These are phyloP conservation scores for Grigorovia transvaalensis DNA, from an alignment of 805 yeast species.

Conservation along the genomic window DNA sequence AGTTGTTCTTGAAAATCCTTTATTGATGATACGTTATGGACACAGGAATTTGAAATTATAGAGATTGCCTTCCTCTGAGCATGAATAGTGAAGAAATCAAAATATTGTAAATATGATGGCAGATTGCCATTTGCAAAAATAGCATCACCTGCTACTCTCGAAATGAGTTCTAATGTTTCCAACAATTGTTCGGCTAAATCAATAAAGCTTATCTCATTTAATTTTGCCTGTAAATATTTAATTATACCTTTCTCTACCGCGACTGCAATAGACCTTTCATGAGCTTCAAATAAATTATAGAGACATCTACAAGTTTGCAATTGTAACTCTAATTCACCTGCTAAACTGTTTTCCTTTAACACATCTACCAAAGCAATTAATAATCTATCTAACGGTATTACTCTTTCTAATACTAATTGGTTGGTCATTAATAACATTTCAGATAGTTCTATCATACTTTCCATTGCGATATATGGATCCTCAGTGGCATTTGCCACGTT, in stretches of 20 bases:
- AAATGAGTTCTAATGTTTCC: conserved; percentile 60
- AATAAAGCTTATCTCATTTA: conserved; percentile 68
- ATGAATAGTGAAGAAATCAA: conserved; percentile 83
- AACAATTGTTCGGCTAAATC: conserved; percentile 89
- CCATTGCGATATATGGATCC: conserved; percentile 53
- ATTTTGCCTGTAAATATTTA: conserved; percentile 51
- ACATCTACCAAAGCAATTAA: conserved; percentile 46
- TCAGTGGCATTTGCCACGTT: conserved; percentile 28
- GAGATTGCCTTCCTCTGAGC: conserved; percentile 74
- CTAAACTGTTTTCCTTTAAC: conserved; percentile 45
- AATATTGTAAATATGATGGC: conserved; percentile 50
- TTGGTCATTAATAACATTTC: conserved; percentile 62
- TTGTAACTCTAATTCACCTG: conserved; percentile 68
- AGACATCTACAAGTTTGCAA: conserved; percentile 76
- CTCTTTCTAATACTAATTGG: conserved; percentile 48
- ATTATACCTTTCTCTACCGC: conserved; percentile 59
- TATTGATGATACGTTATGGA: conserved; percentile 16
- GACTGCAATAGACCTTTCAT: conserved; percentile 49
- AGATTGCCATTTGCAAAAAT: conserved; percentile 54
- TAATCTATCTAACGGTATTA: conserved; percentile 49
- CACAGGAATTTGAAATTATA: conserved; percentile 62
- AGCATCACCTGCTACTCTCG: conserved; percentile 41
- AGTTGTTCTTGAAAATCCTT: conserved; percentile 36
- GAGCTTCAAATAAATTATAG: conserved; percentile 68
- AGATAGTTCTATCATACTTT: conserved; percentile 54